Base-by-base conservation (phyloP, 768 basidiomycete species). In the Auriculariales sp. region DNA sequence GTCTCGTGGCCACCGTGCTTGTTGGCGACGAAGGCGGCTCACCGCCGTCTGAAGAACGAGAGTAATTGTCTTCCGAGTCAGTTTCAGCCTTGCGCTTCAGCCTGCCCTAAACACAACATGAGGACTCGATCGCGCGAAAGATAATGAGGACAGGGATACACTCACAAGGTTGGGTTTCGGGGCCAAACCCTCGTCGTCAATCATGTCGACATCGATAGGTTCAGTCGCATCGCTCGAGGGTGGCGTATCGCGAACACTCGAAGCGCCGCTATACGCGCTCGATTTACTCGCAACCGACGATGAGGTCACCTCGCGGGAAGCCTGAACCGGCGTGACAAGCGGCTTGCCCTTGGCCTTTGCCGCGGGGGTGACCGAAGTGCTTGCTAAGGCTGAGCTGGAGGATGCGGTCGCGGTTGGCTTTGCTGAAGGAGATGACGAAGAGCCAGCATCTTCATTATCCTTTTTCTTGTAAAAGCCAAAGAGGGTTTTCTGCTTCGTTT, bases 181-280 rank as follows among this genome's bases (percentile, higher is more conserved):
- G n/a, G 61, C 59, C 25, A 46, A 29, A 34, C 72, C 74, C 11
- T 70, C 74, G 2, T 62, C 55, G 28, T 71, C 73, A 46, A 78
- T 54, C 77, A 85, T 79, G 59, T 87, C 84, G 9, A 88, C 72
- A 55, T 89, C 84, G 50, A 87, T 74, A 27, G 75, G 70, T n/a
- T n/a, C n/a, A n/a, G n/a, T n/a, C n/a, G n/a, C n/a, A 50, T 88
- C 83, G 54, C 84, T 88, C 2, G 83, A 83, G 0, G 84, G 84
- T 25, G 86, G 85, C 2, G 83, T 84, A 14, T 74, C 72, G 27
- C 65, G 67, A 33, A 57, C 49, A 25, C 32, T 42, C n/a, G n/a
- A n/a, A n/a, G n/a, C n/a, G n/a, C n/a, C n/a, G n/a, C n/a, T n/a
- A n/a, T n/a, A n/a, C 15, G 32, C 44, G 11, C 9, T 29, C 4